phyloP scores from a whole-genome alignment of 352 stramenopile genomes.

The Aphanomyces invadans region DNA sequence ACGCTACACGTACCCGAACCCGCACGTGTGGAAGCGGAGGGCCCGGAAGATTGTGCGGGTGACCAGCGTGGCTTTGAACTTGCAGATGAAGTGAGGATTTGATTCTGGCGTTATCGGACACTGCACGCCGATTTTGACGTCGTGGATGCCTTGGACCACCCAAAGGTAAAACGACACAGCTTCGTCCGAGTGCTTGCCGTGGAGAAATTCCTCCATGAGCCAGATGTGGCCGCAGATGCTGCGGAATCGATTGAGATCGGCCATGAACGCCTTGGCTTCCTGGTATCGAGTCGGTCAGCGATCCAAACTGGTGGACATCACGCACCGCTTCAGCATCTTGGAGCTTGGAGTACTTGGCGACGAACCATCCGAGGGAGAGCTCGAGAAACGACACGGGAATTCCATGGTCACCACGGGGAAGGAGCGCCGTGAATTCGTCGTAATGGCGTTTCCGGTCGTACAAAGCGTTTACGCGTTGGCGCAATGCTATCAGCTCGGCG shows the following conservation, averaged over 20 bases:
- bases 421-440: constrained; percentile 13
- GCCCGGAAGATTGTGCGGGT: constrained; percentile 2
- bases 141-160: background rate
- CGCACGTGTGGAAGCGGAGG: constrained; percentile 12
- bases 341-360: background rate
- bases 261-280: constrained; percentile 19
- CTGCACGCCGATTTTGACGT: background rate
- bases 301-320: background rate
- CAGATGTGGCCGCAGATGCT: background rate
- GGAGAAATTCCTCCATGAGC: constrained; percentile 19
- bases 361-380: background rate
- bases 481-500: background rate
- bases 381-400: background rate
- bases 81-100: constrained; percentile 13
- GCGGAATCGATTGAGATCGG: constrained; percentile 9
- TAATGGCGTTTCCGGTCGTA: constrained; percentile 14
- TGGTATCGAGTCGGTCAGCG: background rate
- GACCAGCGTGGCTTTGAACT: constrained; percentile 12
- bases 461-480: background rate
- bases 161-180: constrained; percentile 20
- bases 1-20: background rate
- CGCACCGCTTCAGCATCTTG: background rate
- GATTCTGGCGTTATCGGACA: background rate
- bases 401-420: background rate
- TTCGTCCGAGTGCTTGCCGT: constrained; percentile 16